Evolutionary conservation across 768 basidiomycete species (phyloP).

Genomic region (Xanthoconium purpureum): DNA sequence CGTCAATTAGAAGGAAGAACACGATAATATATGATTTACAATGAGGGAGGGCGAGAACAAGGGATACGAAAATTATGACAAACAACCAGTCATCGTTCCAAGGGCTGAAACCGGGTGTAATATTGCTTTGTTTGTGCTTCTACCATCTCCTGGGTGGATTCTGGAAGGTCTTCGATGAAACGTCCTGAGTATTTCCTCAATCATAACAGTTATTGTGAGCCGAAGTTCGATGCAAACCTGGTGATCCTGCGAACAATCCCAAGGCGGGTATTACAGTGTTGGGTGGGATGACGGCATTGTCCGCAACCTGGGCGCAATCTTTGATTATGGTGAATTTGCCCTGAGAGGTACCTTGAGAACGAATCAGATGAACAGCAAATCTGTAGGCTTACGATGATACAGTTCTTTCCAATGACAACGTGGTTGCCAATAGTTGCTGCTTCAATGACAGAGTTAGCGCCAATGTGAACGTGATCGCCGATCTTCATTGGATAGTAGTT

Average conservation of each 20-base stretch:
- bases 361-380: conserved; percentile 1
- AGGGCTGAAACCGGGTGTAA: conserved; percentile 78
- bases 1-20: not conserved
- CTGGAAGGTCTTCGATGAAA: conserved; percentile 81
- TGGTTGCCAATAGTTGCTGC: conserved; percentile 93
- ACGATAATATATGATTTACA: conserved; percentile 6
- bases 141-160: conserved; percentile 90
- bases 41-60: not conserved
- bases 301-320: conserved; percentile 87
- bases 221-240: conserved; percentile 51
- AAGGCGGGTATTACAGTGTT: conserved; percentile 92
- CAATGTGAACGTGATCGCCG: conserved; percentile 93
- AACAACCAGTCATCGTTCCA: conserved; percentile 35
- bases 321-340: conserved; percentile 97
- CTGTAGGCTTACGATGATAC: conserved; percentile 71
- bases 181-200: conserved; percentile 49
- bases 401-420: conserved; percentile 93
- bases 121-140: conserved; percentile 83
- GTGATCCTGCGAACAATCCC: conserved; percentile 82
- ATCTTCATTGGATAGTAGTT: conserved; percentile 99
- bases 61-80: not conserved
- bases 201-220: not conserved
- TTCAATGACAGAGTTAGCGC: conserved; percentile 84
- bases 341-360: conserved; percentile 37
- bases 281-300: conserved; percentile 85